phyloP scores from a whole-genome alignment of 1,139 yeast genomes.

The Debaryomyces subglobosus region DNA sequence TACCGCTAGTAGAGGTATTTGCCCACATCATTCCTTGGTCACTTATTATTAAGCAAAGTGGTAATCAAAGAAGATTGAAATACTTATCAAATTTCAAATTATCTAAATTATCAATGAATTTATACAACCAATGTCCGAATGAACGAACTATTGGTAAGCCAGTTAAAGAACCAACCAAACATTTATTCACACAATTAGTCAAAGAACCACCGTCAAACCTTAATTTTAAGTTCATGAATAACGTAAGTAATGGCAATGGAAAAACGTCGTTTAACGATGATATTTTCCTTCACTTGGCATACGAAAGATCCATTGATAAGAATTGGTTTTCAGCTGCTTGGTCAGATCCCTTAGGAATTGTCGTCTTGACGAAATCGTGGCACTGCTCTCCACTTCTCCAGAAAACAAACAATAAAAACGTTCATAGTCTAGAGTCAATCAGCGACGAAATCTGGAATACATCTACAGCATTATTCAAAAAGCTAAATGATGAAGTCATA shows the following conservation, averaged over 20 bases:
- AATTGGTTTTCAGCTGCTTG: constrained; percentile 88
- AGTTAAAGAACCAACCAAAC: constrained; percentile 17
- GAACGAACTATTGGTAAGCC: constrained; percentile 11
- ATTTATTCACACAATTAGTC: constrained; percentile 45
- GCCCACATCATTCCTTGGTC: constrained; percentile 62
- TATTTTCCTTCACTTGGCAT: constrained; percentile 80
- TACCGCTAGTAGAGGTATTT: constrained; percentile 49
- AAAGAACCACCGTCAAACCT: constrained; percentile 50
- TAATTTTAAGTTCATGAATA: constrained; percentile 53
- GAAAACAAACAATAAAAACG: constrained; percentile 11
- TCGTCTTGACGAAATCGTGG: constrained; percentile 71
- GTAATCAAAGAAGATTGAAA: constrained; percentile 43
- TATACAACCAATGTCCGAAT: constrained; percentile 64
- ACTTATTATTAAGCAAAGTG: constrained; percentile 41
- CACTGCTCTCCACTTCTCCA: constrained; percentile 37
- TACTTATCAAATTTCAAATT: constrained; percentile 53
- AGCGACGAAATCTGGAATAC: constrained; percentile 46
- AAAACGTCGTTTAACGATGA: constrained; percentile 52
- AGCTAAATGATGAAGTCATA: constrained; percentile 36
- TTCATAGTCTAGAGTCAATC: constrained; percentile 35
- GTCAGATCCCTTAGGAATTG: constrained; percentile 81
- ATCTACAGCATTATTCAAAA: constrained; percentile 40
- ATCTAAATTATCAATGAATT: constrained; percentile 55
- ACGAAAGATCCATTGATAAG: constrained; percentile 77
- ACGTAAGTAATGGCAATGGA: constrained; percentile 24